Conservation (phyloP, 1,139 yeast species). For the Yamadazyma dendronema region DNA sequence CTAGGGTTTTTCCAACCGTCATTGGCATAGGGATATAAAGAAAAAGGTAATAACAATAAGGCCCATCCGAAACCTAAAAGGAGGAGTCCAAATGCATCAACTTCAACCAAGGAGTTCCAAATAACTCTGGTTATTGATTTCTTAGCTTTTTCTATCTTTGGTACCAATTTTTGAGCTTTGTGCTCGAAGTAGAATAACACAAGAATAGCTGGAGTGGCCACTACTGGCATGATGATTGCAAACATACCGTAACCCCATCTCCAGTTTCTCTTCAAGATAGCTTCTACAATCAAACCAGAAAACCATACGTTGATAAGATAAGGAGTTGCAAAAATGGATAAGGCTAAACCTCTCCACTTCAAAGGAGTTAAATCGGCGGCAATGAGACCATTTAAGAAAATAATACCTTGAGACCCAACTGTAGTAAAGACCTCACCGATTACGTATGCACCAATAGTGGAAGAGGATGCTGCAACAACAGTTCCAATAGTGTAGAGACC, state of each 20-base stretch:
- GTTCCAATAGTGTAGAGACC: constrained; percentile 25
- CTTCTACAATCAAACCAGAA: constrained; percentile 28
- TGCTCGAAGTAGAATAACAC: constrained; percentile 26
- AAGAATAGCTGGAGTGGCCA: constrained; percentile 25
- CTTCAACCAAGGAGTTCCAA: constrained; percentile 16
- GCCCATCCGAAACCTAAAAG: constrained; percentile 34
- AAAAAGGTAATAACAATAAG: constrained; percentile 32
- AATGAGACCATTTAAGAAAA: constrained; percentile 18
- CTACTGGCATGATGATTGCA: constrained; percentile 33
- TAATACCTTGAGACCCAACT: constrained; percentile 25
- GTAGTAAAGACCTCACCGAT: constrained; percentile 28
- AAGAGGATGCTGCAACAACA: constrained; percentile 25
- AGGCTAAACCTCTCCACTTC: constrained; percentile 30
- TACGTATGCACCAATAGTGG: constrained; percentile 27
- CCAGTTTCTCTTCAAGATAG: constrained; percentile 30
- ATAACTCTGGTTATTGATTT: constrained; percentile 5
- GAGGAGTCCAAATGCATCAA: constrained; percentile 33
- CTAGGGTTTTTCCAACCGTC: constrained; percentile 33
- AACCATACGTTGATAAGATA: constrained; percentile 32
- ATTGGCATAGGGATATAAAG: constrained; percentile 25
- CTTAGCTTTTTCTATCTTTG: constrained; percentile 5
- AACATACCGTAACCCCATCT: constrained; percentile 45
- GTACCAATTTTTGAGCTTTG: constrained; percentile 14
- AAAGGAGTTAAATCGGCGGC: constrained; percentile 34
- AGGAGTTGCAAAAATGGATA: constrained; percentile 25